Percentiles rank a stretch among this genome's conserved stretches.
Conservation (phyloP, 2,329 filamentous ascomycete genomes). For the Verticillium klebahnii region DNA sequence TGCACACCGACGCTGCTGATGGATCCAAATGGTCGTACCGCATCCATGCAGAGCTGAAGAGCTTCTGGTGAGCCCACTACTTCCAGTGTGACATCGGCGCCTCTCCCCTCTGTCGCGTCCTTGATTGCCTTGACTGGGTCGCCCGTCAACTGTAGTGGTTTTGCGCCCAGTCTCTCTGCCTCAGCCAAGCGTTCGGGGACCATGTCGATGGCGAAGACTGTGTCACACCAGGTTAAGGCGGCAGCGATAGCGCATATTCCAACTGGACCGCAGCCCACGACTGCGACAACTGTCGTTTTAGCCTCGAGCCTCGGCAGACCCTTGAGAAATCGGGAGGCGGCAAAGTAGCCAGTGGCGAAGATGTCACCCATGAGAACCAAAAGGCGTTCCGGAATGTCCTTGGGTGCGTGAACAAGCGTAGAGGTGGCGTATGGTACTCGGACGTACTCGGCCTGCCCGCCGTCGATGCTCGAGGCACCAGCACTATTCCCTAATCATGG, state of each 20-base stretch:
- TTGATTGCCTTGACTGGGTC: background rate
- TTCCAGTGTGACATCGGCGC: background rate
- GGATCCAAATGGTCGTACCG: background rate
- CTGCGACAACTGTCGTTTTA: background rate
- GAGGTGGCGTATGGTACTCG: background rate
- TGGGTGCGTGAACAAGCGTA: background rate
- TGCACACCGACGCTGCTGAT: background rate
- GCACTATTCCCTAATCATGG: background rate
- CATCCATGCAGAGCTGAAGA: background rate
- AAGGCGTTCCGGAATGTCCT: background rate
- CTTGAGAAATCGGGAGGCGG: background rate
- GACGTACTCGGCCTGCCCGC: conserved; percentile 1
- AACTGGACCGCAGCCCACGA: background rate
- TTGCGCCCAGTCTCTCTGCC: background rate
- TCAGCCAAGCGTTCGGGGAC: background rate
- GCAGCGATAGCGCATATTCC: background rate
- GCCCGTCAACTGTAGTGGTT: background rate
- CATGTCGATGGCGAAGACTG: background rate
- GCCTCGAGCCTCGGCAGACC: background rate
- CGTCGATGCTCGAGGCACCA: background rate
- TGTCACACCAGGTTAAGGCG: background rate
- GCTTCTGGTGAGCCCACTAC: background rate
- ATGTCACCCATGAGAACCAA: background rate
- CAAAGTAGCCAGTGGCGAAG: background rate
- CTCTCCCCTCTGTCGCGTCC: background rate